Conservation (phyloP, 345 rosid species). For the Populus simonii region DNA sequence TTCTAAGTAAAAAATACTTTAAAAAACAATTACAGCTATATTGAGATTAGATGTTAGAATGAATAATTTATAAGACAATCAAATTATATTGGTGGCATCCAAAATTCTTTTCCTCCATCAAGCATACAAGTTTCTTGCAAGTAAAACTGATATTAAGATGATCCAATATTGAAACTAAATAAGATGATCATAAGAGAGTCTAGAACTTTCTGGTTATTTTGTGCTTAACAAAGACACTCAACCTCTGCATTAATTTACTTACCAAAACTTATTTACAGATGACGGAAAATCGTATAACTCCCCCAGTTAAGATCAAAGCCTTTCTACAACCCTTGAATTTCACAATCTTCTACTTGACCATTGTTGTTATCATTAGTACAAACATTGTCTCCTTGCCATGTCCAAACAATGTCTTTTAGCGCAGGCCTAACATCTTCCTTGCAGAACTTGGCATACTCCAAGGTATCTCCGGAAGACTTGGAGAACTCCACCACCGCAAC, state of each 20-base stretch:
- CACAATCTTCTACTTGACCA: not conserved
- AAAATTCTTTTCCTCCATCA: not conserved
- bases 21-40: too few species aligned
- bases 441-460: conserved; percentile 29
- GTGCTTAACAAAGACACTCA: not conserved
- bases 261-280: conserved; percentile 4
- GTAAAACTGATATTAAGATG: not conserved
- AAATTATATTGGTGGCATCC: not conserved
- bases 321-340: not conserved
- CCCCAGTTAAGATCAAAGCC: not conserved
- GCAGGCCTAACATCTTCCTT: conserved; percentile 33
- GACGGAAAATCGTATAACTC: not conserved
- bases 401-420: conserved; percentile 59
- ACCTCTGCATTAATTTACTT: not conserved
- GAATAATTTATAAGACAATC: too few species aligned
- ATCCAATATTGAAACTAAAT: not conserved
- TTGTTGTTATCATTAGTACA: conserved; percentile 6
- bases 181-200: not conserved
- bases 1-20: too few species aligned
- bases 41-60: too few species aligned
- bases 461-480: conserved; percentile 42
- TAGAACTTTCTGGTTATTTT: too few species aligned
- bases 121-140: not conserved
- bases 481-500: conserved; percentile 35
- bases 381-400: conserved; percentile 77